These are phyloP conservation scores for Phoenix dactylifera DNA, from an alignment of 176 grass and related monocot species.

Conservation along the genomic window DNA sequence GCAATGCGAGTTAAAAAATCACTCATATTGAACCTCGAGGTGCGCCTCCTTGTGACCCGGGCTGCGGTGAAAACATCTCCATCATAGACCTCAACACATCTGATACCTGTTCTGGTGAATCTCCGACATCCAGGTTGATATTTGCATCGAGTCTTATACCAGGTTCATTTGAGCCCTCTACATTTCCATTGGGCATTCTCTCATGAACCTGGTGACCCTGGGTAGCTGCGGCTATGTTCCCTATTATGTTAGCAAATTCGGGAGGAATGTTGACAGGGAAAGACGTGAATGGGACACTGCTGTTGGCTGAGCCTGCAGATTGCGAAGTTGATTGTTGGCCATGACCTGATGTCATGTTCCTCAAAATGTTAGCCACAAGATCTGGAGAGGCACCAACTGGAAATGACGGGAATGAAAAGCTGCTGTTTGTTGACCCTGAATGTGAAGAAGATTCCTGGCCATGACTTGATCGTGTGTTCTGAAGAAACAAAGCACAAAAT, in stretches of 20 bases:
- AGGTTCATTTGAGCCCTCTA: conserved; percentile 17
- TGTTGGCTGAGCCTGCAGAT: conserved; percentile 3
- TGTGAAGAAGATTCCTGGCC: conserved; percentile 15
- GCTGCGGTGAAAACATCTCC: conserved; percentile 53
- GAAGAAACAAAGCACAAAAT: conserved; percentile 2
- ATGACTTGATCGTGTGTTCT: conserved; percentile 21
- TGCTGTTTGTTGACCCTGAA: conserved; percentile 23
- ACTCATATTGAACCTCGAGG: conserved; percentile 24
- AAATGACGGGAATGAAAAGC: conserved; percentile 35
- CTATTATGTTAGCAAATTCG: conserved; percentile 4
- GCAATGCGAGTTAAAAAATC: too few species aligned
- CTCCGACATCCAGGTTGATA: conserved; percentile 31
- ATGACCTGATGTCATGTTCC: conserved; percentile 22
- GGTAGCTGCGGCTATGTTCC: not conserved
- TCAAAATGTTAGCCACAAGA: conserved; percentile 38
- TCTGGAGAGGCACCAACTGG: conserved; percentile 37
- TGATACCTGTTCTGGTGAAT: conserved; percentile 23
- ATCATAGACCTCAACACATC: conserved; percentile 56
- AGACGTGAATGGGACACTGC: conserved; percentile 8
- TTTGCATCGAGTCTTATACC: conserved; percentile 14
- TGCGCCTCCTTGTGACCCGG: conserved; percentile 13
- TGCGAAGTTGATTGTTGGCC: conserved; percentile 32
- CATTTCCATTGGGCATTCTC: conserved; percentile 15
- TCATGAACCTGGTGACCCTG: conserved; percentile 30
- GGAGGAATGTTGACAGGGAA: conserved; percentile 29